Conservation (phyloP, 352 stramenopile species). For the Lagenidium sp. region DNA sequence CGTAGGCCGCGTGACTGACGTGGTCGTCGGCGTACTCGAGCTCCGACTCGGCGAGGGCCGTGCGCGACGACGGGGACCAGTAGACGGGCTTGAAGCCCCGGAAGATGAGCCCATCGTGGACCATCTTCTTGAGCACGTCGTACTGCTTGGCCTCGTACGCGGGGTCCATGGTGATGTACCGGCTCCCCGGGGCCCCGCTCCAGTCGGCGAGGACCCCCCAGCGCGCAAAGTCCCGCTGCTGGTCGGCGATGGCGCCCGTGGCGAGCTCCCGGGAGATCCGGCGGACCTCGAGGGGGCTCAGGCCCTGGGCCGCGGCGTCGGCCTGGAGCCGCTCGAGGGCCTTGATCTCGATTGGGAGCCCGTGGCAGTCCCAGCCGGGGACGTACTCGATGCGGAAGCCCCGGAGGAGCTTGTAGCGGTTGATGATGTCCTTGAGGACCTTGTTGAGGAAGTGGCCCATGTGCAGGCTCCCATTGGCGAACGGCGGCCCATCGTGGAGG, state of each 20-base stretch:
- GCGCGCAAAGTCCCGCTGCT: conserved; percentile 89
- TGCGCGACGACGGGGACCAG: conserved; percentile 96
- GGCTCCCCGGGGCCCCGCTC: conserved; percentile 61
- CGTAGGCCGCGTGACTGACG: conserved; percentile 93
- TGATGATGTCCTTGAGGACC: conserved; percentile 98
- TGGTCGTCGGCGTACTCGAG: conserved; percentile 98
- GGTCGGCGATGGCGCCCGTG: conserved; percentile 87
- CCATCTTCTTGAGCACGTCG: conserved; percentile 96
- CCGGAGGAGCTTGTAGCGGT: conserved; percentile 92
- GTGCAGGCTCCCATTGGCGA: conserved; percentile 98
- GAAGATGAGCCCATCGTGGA: conserved; percentile 93
- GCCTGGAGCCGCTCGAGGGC: conserved; percentile 90
- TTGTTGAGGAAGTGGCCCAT: conserved; percentile 95
- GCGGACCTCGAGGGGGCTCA: conserved; percentile 90
- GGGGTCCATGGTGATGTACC: conserved; percentile 93
- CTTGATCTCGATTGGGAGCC: conserved; percentile 98
- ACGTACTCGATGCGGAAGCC: conserved; percentile 94
- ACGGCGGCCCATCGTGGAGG: conserved; percentile 97
- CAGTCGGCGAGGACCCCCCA: conserved; percentile 93
- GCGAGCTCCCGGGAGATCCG: conserved; percentile 89
- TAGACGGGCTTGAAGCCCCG: conserved; percentile 98
- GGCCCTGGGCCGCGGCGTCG: conserved; percentile 11
- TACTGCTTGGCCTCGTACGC: conserved; percentile 96
- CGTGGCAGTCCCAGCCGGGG: conserved; percentile 99
- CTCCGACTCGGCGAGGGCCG: conserved; percentile 97